phyloP scores from a whole-genome alignment of 495 filamentous ascomycete species.

The Echria macrotheca region DNA sequence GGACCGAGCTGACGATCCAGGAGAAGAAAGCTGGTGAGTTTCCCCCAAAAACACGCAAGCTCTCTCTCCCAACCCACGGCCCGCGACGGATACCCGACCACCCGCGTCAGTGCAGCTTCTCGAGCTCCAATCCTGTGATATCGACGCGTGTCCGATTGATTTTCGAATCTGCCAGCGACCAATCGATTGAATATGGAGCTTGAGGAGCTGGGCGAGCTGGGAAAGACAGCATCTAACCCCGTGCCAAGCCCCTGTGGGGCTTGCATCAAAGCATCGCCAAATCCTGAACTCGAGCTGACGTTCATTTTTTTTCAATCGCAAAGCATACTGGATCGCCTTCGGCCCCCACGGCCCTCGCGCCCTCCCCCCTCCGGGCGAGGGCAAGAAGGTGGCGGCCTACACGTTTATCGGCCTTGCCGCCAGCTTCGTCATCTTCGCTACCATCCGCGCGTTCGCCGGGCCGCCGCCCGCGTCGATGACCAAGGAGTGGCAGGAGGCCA shows the following conservation, averaged over 20 bases:
- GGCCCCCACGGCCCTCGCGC: conserved; percentile 90
- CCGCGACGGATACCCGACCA: too few relatives aligned
- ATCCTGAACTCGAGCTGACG: neutral
- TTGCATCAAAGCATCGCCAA: neutral
- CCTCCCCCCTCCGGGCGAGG: conserved; percentile 73
- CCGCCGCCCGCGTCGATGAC: conserved; percentile 78
- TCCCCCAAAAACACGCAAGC: neutral
- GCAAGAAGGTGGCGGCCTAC: conserved; percentile 65
- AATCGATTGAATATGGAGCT: conserved; percentile 4
- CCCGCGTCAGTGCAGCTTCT: too few relatives aligned
- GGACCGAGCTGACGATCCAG: conserved; percentile 86
- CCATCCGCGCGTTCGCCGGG: conserved; percentile 59
- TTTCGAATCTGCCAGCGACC: neutral
- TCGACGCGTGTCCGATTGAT: conserved; percentile 5
- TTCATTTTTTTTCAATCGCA: conserved; percentile 11
- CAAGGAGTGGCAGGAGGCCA: conserved; percentile 89
- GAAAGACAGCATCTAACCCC: neutral
- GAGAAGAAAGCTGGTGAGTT: conserved; percentile 98
- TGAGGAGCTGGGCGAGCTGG: conserved; percentile 12
- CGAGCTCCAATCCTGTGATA: too few relatives aligned
- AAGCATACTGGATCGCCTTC: conserved; percentile 99
- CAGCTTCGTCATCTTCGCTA: conserved; percentile 60
- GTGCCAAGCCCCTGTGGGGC: neutral
- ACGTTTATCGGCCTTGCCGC: conserved; percentile 54
- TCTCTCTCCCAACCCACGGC: too few relatives aligned